Evolutionary conservation across 176 grass and related monocot species (phyloP).

Genomic region (Panicum miliaceum): DNA sequence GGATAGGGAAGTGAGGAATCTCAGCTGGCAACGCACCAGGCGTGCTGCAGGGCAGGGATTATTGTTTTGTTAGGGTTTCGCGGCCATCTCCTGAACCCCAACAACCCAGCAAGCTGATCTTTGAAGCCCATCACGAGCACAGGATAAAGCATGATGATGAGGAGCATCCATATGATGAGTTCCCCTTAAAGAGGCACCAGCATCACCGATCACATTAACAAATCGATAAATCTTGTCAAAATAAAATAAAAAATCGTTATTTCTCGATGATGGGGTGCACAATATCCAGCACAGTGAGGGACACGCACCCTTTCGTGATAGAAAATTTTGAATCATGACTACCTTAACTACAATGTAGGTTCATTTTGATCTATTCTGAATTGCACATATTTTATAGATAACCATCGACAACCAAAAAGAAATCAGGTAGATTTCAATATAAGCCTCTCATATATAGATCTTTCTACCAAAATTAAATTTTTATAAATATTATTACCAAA

Average conservation of each 20-base stretch:
- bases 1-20: constrained; percentile 49
- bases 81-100: constrained; percentile 74
- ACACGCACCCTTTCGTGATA: not conserved
- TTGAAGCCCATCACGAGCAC: constrained; percentile 50
- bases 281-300: not conserved
- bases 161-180: constrained; percentile 55
- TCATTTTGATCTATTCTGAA: not conserved
- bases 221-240: not conserved
- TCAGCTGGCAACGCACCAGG: constrained; percentile 43
- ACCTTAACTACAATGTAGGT: not conserved
- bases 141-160: constrained; percentile 53
- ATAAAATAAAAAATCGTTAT: not conserved
- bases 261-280: not conserved
- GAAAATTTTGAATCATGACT: not conserved
- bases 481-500: not conserved
- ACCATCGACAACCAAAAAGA: not conserved
- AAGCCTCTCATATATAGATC: not conserved
- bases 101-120: constrained; percentile 65
- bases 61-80: constrained; percentile 49
- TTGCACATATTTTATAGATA: not conserved
- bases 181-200: constrained; percentile 54
- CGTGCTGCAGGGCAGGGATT: not conserved
- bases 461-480: not conserved
- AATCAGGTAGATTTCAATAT: too few relatives aligned
- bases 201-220: constrained; percentile 41